Evolutionary conservation across 176 grass and related monocot species (phyloP), one percentile per base, ranked within the genome.

Genomic region (Elaeis guineensis): DNA sequence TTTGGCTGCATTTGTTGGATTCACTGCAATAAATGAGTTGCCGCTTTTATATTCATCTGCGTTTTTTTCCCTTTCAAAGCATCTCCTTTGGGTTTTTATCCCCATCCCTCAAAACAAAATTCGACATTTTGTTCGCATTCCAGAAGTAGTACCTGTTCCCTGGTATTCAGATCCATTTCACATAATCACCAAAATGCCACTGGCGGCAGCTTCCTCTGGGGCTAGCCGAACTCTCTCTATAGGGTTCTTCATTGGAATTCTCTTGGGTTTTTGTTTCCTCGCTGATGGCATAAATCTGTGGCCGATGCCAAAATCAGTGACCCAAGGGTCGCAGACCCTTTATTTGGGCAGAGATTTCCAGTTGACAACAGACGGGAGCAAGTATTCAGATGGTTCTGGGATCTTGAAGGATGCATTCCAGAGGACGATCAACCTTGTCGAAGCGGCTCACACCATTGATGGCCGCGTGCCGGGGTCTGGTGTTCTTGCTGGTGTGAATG

Each of bases 321-420:
- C 35, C 50, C 72, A 80, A 21, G 92, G 92, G 15, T 65, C 72
- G 23, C 59, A 83, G 39, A 91, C 71, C 21, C 80, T 97, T 49
- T 85, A 82, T 53, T 20, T 88, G 72, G 85, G 74, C 76, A 97
- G 76, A 52, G 71, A 89, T 50, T 69, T 88, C 49, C 55, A 69
- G 25, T 60, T 97, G 81, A 79, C 72, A 19, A 85, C 25, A 44
- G 21, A 62, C 22, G 87, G 87, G 63, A 91, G 81, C 84, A 78
- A 65, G 17, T 91, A 91, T 21, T 35, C 72, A 16, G 92, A 97
- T 3, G 69, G 51, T 51, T 85, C 83, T 56, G 70, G 51, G n/a
- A 77, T 97, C 57, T 66, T 91, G 63, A 97, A 91, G 74, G 87
- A 88, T 5, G 87, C 87, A 18, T 91, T 97, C 69, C 75, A 80